A percentile compares a stretch with the other conserved stretches of the same genome.
Evolutionary conservation across 768 basidiomycete species (phyloP).

Genomic region (Russula sp.): DNA sequence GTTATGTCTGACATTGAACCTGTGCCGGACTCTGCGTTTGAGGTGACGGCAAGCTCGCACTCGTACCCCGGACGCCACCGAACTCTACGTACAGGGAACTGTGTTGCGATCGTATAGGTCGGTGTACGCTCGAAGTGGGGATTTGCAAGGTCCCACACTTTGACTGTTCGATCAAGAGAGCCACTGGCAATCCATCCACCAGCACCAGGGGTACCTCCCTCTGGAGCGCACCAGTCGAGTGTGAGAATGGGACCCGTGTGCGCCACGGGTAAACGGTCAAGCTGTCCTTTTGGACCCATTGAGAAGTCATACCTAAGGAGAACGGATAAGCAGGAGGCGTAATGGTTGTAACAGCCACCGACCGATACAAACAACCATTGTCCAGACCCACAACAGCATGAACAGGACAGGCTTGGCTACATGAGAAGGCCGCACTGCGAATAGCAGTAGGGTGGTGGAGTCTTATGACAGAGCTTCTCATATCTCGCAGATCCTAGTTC

Average conservation of each 20-base stretch:
- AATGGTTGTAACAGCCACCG: conserved; percentile 21
- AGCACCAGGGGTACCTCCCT: conserved; percentile 29
- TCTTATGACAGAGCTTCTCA: conserved; percentile 64
- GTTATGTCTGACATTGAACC: conserved; percentile 35
- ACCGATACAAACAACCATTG: conserved; percentile 52
- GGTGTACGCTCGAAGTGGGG: conserved; percentile 61
- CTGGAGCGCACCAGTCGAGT: conserved; percentile 62
- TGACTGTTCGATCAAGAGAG: conserved; percentile 75
- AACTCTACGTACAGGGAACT: conserved; percentile 70
- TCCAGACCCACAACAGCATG: conserved; percentile 51
- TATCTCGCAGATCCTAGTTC: conserved; percentile 66
- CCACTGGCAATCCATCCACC: conserved; percentile 76
- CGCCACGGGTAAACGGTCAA: conserved; percentile 71
- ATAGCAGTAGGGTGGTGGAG: conserved; percentile 70
- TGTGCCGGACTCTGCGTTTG: conserved; percentile 55
- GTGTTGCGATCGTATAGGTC: conserved; percentile 68
- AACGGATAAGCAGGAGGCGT: neutral
- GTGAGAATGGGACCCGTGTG: conserved; percentile 70
- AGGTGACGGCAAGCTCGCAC: conserved; percentile 71
- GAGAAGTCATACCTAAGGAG: conserved; percentile 67
- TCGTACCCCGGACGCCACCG: conserved; percentile 75
- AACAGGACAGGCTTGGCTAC: conserved; percentile 58
- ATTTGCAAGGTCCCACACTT: conserved; percentile 72
- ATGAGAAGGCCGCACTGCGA: conserved; percentile 68
- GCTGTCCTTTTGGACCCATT: conserved; percentile 69